Conservation (phyloP, 768 basidiomycete species). For the Kwoniella europaea region DNA sequence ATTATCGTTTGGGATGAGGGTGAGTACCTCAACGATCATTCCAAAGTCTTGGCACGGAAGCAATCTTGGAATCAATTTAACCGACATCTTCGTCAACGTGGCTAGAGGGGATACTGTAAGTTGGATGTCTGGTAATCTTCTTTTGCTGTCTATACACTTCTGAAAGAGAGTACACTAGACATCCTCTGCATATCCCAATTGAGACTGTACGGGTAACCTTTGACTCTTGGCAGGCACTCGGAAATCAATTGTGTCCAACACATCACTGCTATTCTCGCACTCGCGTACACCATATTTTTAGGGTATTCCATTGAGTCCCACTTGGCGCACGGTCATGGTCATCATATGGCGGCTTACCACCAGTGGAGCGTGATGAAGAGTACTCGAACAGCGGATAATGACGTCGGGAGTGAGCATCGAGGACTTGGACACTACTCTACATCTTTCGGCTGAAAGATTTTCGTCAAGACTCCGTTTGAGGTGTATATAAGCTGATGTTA, state of each 20-base stretch:
- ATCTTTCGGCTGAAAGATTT: not conserved
- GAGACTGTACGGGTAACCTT: slow-evolving; percentile 9
- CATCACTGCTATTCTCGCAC: not conserved
- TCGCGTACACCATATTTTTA: not conserved
- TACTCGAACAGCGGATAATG: not conserved
- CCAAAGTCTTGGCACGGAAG: slow-evolving; percentile 3
- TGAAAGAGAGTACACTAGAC: not conserved
- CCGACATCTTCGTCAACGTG: no score
- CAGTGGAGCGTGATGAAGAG: not conserved
- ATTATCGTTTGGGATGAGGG: not conserved
- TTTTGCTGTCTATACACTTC: no score
- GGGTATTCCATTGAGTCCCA: slow-evolving; percentile 7
- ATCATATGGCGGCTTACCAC: not conserved
- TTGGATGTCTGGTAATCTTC: no score
- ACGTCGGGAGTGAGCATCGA: no score
- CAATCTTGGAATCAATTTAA: no score
- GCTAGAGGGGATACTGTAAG: no score
- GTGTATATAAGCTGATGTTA: slow-evolving; percentile 2
- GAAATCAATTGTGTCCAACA: no score
- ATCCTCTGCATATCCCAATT: not conserved
- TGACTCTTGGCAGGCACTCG: slow-evolving; percentile 12
- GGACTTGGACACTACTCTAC: not conserved
- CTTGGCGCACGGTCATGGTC: slow-evolving; percentile 25
- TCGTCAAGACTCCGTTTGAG: not conserved
- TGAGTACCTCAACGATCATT: slow-evolving; percentile 18